Evolutionary conservation across 2,329 filamentous ascomycete genomes (phyloP), one percentile per base, ranked within the genome.

Genomic region (Pseudocercospora crystallina): DNA sequence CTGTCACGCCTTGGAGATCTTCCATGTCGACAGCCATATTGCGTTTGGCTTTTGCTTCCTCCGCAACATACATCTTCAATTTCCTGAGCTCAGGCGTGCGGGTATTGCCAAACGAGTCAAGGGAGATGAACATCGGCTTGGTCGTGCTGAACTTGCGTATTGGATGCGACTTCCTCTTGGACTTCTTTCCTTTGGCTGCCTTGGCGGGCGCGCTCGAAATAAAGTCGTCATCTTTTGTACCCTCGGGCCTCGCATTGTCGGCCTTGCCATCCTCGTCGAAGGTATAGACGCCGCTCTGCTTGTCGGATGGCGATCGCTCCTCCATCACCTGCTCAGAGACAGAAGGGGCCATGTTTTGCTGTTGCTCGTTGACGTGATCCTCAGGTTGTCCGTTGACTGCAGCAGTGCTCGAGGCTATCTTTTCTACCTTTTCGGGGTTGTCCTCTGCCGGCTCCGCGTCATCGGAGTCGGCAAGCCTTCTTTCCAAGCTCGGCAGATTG

Each of bases 41-140:
- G n/a, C 74, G 75, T 63, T 83, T 94, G 75, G 71, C 77, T 58
- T 78, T 76, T 3, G 87, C 86, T 72, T 97, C 94, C 41, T 81
- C 80, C 5, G 79, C 65, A 5, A 97, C 75, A 68, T 96, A 97
- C 20, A 88, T 80, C 62, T 86, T 90, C 29, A 99, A 74, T 32
- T 80, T 78, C 40, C 69, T 79, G 55, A 86, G 82, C 5, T 89
- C 87, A 1, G 76, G 72, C 1, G 80, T 75, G 59, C 91, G 89
- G 0, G 74, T 39, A 4, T 70, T 62, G n/a, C 84, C 85, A 1
- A 97, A 77, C 0, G 94, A 97, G 68, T 99, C 94, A 20, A 97
- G 80, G 0, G 89, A 90, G 57, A 97, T 84, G 55, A 97, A 90
- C 32, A 82, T 80, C 1, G 89, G 83, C 45, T 69, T 59, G 5